phyloP scores from a whole-genome alignment of 345 rosid genomes.

The Aquilaria yunnanensis region DNA sequence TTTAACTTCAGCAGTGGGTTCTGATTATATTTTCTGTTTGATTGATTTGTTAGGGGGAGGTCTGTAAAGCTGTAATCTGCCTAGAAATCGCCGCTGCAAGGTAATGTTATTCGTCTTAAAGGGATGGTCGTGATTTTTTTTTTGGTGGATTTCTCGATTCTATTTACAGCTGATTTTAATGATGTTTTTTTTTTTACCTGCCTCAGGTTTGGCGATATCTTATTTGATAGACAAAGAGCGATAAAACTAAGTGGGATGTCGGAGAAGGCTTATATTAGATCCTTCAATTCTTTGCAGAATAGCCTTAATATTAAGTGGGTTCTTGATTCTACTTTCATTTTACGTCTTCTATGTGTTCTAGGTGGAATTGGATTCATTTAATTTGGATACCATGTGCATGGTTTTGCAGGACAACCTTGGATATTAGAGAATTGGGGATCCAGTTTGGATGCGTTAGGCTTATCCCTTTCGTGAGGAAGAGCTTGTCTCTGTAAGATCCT shows the following conservation, averaged over 20 bases:
- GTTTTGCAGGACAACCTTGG: slow-evolving; percentile 51
- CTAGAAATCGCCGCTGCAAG: slow-evolving; percentile 81
- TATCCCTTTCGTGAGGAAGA: slow-evolving; percentile 65
- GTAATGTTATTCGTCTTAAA: slow-evolving; percentile 15
- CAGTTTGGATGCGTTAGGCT: slow-evolving; percentile 90
- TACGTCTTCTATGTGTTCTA: neutral
- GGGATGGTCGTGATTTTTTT: neutral
- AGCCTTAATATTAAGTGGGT: slow-evolving; percentile 76
- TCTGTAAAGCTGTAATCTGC: slow-evolving; percentile 86
- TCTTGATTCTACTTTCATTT: neutral
- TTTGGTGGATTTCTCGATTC: neutral
- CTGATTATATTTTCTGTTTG: neutral
- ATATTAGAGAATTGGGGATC: slow-evolving; percentile 70
- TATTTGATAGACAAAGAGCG: slow-evolving; percentile 70
- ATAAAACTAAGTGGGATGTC: slow-evolving; percentile 84
- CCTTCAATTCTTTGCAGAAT: slow-evolving; percentile 74
- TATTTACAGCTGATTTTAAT: neutral
- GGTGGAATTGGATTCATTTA: neutral
- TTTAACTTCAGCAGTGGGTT: neutral
- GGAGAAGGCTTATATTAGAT: slow-evolving; percentile 76
- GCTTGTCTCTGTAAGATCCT: slow-evolving; percentile 56
- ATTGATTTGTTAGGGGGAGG: slow-evolving; percentile 58
- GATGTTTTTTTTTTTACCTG: slow-evolving; percentile 1
- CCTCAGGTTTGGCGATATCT: slow-evolving; percentile 44
- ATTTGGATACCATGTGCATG: neutral